These are phyloP conservation scores for Gorgonomyces haynaldii DNA, from an alignment of 192 early-diverging fungal genomes.

Conservation along the genomic window DNA sequence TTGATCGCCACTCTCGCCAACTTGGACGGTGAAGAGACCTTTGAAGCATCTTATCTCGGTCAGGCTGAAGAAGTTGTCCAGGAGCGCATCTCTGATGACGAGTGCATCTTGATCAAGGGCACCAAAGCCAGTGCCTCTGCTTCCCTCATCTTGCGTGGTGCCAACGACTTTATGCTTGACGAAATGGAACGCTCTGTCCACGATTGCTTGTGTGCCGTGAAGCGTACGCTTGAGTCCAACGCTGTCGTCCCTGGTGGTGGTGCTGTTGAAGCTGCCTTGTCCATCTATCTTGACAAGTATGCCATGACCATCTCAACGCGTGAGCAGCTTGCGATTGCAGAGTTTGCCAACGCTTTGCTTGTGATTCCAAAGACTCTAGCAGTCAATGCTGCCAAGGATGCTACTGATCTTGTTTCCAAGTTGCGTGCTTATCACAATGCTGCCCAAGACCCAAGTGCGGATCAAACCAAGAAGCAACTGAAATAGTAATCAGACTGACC, in stretches of 20 bases:
- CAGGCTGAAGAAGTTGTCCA: slow-evolving; percentile 93
- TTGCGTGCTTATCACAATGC: slow-evolving; percentile 92
- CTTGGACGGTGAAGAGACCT: slow-evolving; percentile 95
- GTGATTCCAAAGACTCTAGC: slow-evolving; percentile 96
- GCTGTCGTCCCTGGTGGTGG: slow-evolving; percentile 96
- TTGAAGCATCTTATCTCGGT: slow-evolving; percentile 79
- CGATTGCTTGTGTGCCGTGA: slow-evolving; percentile 89
- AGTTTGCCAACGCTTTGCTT: slow-evolving; percentile 89
- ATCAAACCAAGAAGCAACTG: slow-evolving; percentile 60
- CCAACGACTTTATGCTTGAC: slow-evolving; percentile 98
- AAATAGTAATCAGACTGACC: slow-evolving; percentile 48
- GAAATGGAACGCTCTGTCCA: slow-evolving; percentile 99
- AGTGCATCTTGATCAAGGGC: slow-evolving; percentile 90
- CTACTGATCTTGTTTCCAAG: slow-evolving; percentile 91
- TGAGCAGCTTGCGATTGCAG: slow-evolving; percentile 96
- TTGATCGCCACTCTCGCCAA: slow-evolving; percentile 91
- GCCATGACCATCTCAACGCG: slow-evolving; percentile 91
- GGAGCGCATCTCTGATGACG: slow-evolving; percentile 95
- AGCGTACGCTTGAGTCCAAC: slow-evolving; percentile 91
- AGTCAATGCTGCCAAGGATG: slow-evolving; percentile 97
- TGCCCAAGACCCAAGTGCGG: slow-evolving; percentile 61
- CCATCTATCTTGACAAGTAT: slow-evolving; percentile 97
- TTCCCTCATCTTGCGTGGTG: slow-evolving; percentile 93
- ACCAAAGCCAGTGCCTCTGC: slow-evolving; percentile 79
- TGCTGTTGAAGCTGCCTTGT: slow-evolving; percentile 87